Base-by-base conservation (phyloP, 495 filamentous ascomycete species). In the Aspergillus leporis region DNA sequence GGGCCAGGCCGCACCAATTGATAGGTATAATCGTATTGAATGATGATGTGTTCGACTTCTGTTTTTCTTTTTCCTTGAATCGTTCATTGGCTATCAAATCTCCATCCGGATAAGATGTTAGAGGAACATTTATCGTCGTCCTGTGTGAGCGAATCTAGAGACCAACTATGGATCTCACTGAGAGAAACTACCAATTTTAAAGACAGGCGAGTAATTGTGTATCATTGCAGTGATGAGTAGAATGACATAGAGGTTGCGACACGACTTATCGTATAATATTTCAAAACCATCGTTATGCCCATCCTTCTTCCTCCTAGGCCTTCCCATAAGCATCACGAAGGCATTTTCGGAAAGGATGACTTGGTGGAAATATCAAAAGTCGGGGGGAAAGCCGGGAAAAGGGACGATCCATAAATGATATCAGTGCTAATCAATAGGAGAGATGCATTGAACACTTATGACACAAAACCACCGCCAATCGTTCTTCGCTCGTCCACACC, bases 1-100 rank as follows among this genome's bases (percentile, higher is more conserved):
- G 86, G 82, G 31, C 86, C 80, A 14, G 86, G 81, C 16, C 74
- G 68, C 68, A 81, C 78, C 63, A 75, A 72, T 59, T 78, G 66
- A 74, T 70, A 52, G 63, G 52, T 64, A 58, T 64, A 67, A 64
- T 59, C 69, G 65, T 70, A 65, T 61, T 55, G 59, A 53, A 63
- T 55, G 60, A 65, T 64, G 56, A 60, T 45, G 19, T 34, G 48
- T 56, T 51, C 31, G 51, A 56, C 31, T 21, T 78, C 64, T 83
- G 7, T n/a, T 50, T 32, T 13, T 51, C n/a, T 25, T 38, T 38
- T 36, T 21, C 6, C 19, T 51, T 32, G 38, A 41, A 41, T 41
- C 16, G 16, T 41, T 16, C 12, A n/a, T 41, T 16, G 38, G 5
- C 16, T 12, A 16, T 5, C 3, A 14, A 1, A 41, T 18, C 2